phyloP scores from a whole-genome alignment of 1,284 basidiomycete species.

The Cutaneotrichosporon mucoides region DNA sequence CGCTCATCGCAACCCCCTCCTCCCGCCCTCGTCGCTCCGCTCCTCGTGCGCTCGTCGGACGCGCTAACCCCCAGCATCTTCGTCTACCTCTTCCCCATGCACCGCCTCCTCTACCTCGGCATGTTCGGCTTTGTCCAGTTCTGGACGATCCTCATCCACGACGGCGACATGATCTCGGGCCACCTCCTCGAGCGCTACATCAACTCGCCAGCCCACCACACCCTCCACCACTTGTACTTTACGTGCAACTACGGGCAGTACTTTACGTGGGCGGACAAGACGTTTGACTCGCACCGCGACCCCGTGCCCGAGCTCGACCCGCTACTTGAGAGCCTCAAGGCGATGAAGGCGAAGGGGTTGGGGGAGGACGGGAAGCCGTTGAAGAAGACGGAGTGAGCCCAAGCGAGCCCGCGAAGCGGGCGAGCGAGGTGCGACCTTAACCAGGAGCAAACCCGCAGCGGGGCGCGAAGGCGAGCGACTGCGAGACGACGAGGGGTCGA shows the following conservation, averaged over 20 bases:
- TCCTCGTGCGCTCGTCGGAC: too few species aligned
- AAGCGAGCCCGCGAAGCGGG: too few species aligned
- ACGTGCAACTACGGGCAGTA: conserved; percentile 96
- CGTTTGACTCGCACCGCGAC: conserved; percentile 79
- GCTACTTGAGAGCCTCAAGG: conserved; percentile 58
- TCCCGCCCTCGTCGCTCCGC: too few species aligned
- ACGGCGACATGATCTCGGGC: conserved; percentile 99
- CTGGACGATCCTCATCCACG: conserved; percentile 94
- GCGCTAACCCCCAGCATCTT: conserved; percentile 56
- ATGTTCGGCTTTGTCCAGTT: conserved; percentile 86
- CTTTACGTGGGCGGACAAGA: conserved; percentile 91
- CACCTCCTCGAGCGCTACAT: conserved; percentile 79
- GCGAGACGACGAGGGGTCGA: too few species aligned
- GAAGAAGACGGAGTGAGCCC: conserved; percentile 7
- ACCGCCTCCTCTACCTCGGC: conserved; percentile 72
- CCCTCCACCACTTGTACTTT: conserved; percentile 92
- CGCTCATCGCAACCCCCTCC: too few species aligned
- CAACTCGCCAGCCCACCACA: conserved; percentile 97
- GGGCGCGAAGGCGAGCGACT: too few species aligned
- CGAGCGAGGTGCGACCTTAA: too few species aligned
- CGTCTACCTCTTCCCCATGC: conserved; percentile 85
- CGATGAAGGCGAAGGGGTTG: conserved; percentile 48
- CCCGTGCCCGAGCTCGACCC: conserved; percentile 82
- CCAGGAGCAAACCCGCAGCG: too few species aligned
- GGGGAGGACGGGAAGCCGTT: conserved; percentile 35